Conservation (phyloP, 352 stramenopile genomes). For the Phytopythium aichiense region DNA sequence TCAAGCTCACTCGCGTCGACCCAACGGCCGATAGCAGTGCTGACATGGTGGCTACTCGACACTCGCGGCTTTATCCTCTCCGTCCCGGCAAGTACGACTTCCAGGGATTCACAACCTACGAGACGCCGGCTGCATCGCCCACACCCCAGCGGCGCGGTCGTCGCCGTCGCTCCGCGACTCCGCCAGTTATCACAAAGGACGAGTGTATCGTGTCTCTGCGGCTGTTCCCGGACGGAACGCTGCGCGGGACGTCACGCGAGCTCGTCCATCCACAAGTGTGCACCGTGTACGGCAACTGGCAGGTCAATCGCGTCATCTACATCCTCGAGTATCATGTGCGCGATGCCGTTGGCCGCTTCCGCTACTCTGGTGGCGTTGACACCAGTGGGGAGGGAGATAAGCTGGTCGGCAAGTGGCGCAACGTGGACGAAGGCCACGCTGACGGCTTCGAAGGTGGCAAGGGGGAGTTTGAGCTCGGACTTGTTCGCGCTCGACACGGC, state of each 20-base stretch:
- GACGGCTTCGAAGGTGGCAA: conserved; percentile 49
- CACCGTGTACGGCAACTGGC: conserved; percentile 41
- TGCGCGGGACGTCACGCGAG: conserved; percentile 53
- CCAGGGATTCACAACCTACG: conserved; percentile 47
- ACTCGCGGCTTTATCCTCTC: conserved; percentile 44
- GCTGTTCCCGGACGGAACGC: conserved; percentile 44
- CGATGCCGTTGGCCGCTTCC: conserved; percentile 55
- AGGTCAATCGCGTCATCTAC: conserved; percentile 50
- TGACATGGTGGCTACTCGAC: conserved; percentile 11
- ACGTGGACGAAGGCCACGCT: conserved; percentile 46
- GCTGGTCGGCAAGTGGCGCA: conserved; percentile 51
- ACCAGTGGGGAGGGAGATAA: conserved; percentile 21
- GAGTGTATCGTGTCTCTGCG: conserved; percentile 64
- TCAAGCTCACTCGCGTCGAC: conserved; percentile 12
- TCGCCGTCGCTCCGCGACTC: not conserved
- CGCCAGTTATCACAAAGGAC: conserved; percentile 26
- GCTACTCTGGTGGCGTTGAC: conserved; percentile 48
- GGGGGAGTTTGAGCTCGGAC: conserved; percentile 52
- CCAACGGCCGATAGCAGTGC: not conserved
- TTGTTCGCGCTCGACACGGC: conserved; percentile 30
- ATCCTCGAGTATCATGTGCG: conserved; percentile 61
- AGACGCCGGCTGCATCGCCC: conserved; percentile 12
- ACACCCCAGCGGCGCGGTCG: conserved; percentile 1
- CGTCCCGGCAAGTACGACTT: conserved; percentile 61
- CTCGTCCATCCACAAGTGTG: conserved; percentile 60